Evolutionary conservation across 2,329 filamentous ascomycete genomes (phyloP).

Genomic region (Penicillium polonicum): DNA sequence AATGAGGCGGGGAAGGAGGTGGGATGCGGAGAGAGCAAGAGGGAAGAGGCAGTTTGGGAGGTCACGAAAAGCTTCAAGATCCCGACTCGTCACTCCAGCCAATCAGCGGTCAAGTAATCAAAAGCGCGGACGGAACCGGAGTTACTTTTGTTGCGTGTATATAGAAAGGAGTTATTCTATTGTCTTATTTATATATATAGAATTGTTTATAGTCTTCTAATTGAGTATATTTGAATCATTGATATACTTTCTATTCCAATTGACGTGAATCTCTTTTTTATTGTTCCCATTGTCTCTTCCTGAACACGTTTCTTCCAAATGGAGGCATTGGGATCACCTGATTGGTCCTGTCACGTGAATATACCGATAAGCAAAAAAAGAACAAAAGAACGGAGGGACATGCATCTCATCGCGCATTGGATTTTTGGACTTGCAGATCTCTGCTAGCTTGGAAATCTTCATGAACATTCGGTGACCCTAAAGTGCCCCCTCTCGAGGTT

Average conservation of each 20-base stretch:
- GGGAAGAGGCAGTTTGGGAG: conserved; percentile 29
- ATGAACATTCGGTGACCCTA: conserved; percentile 62
- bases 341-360: conserved; percentile 20
- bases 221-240: background rate
- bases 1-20: conserved; percentile 32
- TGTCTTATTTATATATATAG: background rate
- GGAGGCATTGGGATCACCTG: conserved; percentile 15
- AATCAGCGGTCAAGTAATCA: conserved; percentile 9
- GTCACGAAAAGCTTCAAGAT: conserved; percentile 47
- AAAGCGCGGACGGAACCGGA: conserved; percentile 39
- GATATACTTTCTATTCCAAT: no score
- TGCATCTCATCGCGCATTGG: conserved; percentile 5
- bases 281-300: background rate
- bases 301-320: background rate
- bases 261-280: background rate
- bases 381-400: conserved; percentile 11
- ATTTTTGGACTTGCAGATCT: conserved; percentile 6
- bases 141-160: conserved; percentile 20
- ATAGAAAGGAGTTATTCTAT: background rate
- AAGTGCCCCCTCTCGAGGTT: conserved; percentile 67
- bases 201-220: background rate
- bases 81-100: conserved; percentile 27
- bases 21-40: conserved; percentile 26
- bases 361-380: conserved; percentile 30
- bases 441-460: conserved; percentile 7